phyloP scores from a whole-genome alignment of 1,284 basidiomycete genomes.

The Schizopora paradoxa region DNA sequence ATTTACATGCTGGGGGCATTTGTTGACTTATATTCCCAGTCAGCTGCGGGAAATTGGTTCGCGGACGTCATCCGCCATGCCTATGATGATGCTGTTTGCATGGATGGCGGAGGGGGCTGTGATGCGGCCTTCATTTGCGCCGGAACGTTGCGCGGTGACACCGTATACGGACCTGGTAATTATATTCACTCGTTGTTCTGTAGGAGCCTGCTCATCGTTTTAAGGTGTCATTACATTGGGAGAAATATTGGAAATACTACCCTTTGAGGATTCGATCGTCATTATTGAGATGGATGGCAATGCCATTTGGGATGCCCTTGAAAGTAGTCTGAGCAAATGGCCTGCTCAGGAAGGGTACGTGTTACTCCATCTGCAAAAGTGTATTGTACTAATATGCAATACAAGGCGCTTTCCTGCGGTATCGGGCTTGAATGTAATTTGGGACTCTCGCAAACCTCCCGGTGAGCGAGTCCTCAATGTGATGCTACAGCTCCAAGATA shows the following conservation, averaged over 20 bases:
- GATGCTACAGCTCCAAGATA: slow-evolving; percentile 51
- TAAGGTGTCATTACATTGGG: slow-evolving; percentile 74
- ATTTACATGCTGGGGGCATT: too few relatives aligned
- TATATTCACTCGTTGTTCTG: not conserved
- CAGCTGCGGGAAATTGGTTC: slow-evolving; percentile 83
- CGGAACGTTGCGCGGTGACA: slow-evolving; percentile 86
- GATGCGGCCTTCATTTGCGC: slow-evolving; percentile 81
- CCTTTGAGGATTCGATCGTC: slow-evolving; percentile 84
- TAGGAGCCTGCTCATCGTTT: slow-evolving; percentile 2
- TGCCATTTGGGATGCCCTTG: slow-evolving; percentile 78
- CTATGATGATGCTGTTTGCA: slow-evolving; percentile 74
- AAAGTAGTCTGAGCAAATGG: slow-evolving; percentile 72
- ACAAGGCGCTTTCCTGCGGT: slow-evolving; percentile 82
- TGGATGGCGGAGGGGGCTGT: slow-evolving; percentile 57
- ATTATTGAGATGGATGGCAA: slow-evolving; percentile 80
- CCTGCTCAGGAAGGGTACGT: slow-evolving; percentile 84
- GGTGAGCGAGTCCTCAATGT: slow-evolving; percentile 71
- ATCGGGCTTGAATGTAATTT: slow-evolving; percentile 80
- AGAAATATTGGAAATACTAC: slow-evolving; percentile 82
- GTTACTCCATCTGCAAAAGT: not conserved
- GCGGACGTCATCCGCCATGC: slow-evolving; percentile 83
- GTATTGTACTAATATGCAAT: slow-evolving; percentile 10
- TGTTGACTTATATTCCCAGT: slow-evolving; percentile 39
- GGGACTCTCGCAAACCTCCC: slow-evolving; percentile 75
- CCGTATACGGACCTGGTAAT: slow-evolving; percentile 75